Conservation (phyloP, 192 early-diverging fungal genomes). For the Lobosporangium transversale region DNA sequence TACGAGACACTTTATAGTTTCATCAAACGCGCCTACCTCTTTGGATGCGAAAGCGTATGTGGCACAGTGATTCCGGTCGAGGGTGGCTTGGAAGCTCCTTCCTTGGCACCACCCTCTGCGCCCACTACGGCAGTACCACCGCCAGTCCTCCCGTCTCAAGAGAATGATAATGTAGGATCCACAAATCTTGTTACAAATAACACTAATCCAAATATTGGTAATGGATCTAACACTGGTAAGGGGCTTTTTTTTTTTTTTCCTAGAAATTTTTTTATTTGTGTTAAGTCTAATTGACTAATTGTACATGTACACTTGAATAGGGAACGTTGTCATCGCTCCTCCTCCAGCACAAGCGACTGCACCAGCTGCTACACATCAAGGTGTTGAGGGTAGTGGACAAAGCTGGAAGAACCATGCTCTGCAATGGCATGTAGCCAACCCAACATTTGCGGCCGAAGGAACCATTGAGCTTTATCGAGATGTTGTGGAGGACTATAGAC, state of each 20-base stretch:
- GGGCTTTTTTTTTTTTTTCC: too few species aligned
- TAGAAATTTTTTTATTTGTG: background rate
- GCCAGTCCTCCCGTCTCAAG: slow-evolving; percentile 3
- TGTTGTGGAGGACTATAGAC: slow-evolving; percentile 42
- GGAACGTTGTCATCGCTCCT: slow-evolving; percentile 33
- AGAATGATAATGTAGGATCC: background rate
- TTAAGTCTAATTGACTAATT: background rate
- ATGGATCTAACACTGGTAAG: slow-evolving; percentile 30
- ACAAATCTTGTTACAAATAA: slow-evolving; percentile 2
- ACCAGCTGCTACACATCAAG: slow-evolving; percentile 17
- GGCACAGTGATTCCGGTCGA: slow-evolving; percentile 50
- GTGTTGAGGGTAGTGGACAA: slow-evolving; percentile 43
- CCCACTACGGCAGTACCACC: background rate
- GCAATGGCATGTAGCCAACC: slow-evolving; percentile 52
- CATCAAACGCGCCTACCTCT: slow-evolving; percentile 47
- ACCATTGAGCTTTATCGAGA: slow-evolving; percentile 46
- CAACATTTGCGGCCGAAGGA: slow-evolving; percentile 50
- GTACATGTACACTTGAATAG: background rate
- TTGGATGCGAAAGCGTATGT: slow-evolving; percentile 52
- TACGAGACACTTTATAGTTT: slow-evolving; percentile 49
- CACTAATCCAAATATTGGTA: slow-evolving; percentile 19
- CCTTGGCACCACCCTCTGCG: slow-evolving; percentile 9
- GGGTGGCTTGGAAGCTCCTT: slow-evolving; percentile 33
- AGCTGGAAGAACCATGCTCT: slow-evolving; percentile 47
- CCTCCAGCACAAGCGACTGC: slow-evolving; percentile 25